phyloP scores from a whole-genome alignment of 1,139 yeast genomes.

The Debaryomyces psychrophilus region DNA sequence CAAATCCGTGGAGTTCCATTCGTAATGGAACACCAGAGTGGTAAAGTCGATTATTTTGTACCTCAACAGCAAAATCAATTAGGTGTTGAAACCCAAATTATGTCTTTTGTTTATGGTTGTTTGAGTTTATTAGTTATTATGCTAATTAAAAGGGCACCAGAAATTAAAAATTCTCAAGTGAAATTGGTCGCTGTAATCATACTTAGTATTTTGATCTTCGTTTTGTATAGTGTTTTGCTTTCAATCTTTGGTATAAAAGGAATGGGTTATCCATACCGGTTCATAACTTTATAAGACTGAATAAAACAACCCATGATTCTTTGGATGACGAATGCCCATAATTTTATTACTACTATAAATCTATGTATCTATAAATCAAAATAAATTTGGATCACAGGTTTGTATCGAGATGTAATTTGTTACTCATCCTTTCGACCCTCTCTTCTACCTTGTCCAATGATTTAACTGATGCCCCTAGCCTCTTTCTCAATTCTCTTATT shows the following conservation, averaged over 20 bases:
- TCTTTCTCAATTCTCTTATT: constrained; percentile 35
- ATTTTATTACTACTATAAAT: constrained; percentile 6
- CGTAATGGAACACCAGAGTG: constrained; percentile 58
- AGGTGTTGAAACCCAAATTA: constrained; percentile 81
- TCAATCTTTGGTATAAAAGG: constrained; percentile 61
- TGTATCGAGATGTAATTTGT: constrained; percentile 7
- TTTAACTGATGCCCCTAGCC: constrained; percentile 34
- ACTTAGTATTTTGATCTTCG: constrained; percentile 43
- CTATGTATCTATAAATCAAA: constrained; percentile 17
- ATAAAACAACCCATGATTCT: constrained; percentile 1
- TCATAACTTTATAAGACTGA: constrained; percentile 26
- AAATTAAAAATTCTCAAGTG: constrained; percentile 42
- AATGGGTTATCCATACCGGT: constrained; percentile 61
- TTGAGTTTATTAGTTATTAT: constrained; percentile 53
- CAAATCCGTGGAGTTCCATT: constrained; percentile 79
- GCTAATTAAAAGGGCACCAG: constrained; percentile 53
- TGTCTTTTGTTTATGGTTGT: constrained; percentile 64
- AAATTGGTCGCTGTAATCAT: constrained; percentile 47
- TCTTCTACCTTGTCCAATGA: constrained; percentile 40
- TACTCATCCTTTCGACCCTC: constrained; percentile 23
- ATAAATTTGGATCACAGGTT: neutral
- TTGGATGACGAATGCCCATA: neutral
- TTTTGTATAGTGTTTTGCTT: constrained; percentile 58
- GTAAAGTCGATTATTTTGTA: constrained; percentile 61
- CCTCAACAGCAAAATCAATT: constrained; percentile 74